Evolutionary conservation across 2,329 filamentous ascomycete genomes (phyloP).

Genomic region (Pseudogymnoascus sp.): DNA sequence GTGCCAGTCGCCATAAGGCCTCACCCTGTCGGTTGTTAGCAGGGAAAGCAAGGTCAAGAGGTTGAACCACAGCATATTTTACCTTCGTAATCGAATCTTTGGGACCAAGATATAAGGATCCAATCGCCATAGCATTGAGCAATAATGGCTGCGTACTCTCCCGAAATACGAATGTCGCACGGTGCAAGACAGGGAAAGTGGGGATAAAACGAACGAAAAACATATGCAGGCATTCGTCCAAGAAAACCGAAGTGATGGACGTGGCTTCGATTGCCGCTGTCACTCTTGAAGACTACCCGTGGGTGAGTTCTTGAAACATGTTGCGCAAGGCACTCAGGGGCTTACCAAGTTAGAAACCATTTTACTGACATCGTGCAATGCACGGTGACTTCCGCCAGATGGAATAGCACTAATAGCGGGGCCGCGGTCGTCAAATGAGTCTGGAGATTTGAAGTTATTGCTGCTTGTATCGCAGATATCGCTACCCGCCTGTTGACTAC

Average conservation of each 20-base stretch:
- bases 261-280: slow-evolving; percentile 37
- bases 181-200: slow-evolving; percentile 38
- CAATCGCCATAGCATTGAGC: slow-evolving; percentile 39
- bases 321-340: not conserved
- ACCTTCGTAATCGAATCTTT: slow-evolving; percentile 36
- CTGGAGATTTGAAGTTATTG: slow-evolving; percentile 25
- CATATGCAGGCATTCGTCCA: slow-evolving; percentile 40
- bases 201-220: slow-evolving; percentile 40
- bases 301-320: not conserved
- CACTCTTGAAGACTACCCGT: slow-evolving; percentile 33
- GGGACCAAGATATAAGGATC: slow-evolving; percentile 37
- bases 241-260: slow-evolving; percentile 38
- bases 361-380: slow-evolving; percentile 38
- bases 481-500: slow-evolving; percentile 12
- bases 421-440: slow-evolving; percentile 31
- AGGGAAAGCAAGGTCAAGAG: not conserved
- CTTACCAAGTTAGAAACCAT: slow-evolving; percentile 37
- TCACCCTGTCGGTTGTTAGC: slow-evolving; percentile 29
- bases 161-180: slow-evolving; percentile 37
- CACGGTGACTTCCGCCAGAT: slow-evolving; percentile 35
- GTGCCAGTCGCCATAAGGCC: slow-evolving; percentile 37
- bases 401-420: slow-evolving; percentile 33
- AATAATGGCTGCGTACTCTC: slow-evolving; percentile 37
- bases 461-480: not conserved
- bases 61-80: not conserved